phyloP scores from a whole-genome alignment of 768 basidiomycete species.

The Mycena rebaudengoi region DNA sequence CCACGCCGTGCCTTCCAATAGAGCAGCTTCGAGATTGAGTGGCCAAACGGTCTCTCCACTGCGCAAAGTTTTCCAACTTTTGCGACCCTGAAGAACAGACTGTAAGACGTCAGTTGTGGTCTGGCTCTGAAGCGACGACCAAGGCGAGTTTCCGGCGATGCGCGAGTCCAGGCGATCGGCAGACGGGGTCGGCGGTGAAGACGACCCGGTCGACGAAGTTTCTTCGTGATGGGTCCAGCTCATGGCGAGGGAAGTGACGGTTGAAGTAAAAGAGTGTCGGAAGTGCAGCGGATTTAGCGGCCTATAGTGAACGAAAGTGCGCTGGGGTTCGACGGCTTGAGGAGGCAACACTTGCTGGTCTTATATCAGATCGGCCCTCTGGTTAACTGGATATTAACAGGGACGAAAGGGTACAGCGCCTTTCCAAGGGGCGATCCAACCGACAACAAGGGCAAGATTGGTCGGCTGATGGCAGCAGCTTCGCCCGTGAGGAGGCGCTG shows the following conservation, averaged over 20 bases:
- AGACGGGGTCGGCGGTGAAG: conserved; percentile 16
- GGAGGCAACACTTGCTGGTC: too few species aligned
- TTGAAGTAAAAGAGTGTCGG: background rate
- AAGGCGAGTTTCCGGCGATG: background rate
- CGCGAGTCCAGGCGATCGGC: conserved; percentile 6
- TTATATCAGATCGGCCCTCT: too few species aligned
- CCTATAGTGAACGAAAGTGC: background rate
- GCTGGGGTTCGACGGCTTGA: background rate
- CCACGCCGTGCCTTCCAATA: conserved; percentile 67
- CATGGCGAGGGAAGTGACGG: background rate
- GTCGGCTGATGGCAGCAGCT: too few species aligned
- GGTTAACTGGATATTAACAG: too few species aligned
- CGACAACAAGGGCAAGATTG: too few species aligned
- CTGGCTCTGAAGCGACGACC: conserved; percentile 38
- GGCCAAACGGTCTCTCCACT: conserved; percentile 84
- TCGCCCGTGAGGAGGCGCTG: background rate
- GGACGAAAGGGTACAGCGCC: too few species aligned
- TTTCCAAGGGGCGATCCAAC: too few species aligned
- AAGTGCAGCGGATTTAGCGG: background rate
- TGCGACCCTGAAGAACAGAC: conserved; percentile 71
- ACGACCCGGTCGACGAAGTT: conserved; percentile 8
- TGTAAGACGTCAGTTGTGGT: conserved; percentile 66
- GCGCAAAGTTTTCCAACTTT: conserved; percentile 77
- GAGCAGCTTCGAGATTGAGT: conserved; percentile 76
- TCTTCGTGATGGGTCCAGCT: conserved; percentile 13